Percentiles rank a stretch among this genome's conserved stretches.
phyloP scores from a whole-genome alignment of 768 basidiomycete genomes.

The Podaxis pistillaris region DNA sequence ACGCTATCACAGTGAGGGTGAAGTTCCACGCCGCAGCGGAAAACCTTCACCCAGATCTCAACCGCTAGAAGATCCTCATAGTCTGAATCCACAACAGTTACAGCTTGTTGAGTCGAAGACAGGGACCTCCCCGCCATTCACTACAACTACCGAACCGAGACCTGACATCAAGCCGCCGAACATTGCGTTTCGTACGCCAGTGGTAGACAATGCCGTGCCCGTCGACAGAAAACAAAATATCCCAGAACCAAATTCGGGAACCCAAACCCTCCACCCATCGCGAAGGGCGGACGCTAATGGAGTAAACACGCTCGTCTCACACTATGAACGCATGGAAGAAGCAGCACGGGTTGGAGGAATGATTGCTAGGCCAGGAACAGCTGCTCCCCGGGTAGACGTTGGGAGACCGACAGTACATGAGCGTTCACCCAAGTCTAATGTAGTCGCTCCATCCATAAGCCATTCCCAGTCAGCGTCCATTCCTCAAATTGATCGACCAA shows the following conservation, averaged over 20 bases:
- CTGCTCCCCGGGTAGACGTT: neutral
- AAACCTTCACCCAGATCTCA: conserved; percentile 6
- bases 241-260: neutral
- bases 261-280: neutral
- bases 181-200: neutral
- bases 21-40: neutral
- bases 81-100: neutral
- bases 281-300: neutral
- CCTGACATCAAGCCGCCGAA: neutral
- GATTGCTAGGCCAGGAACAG: conserved; percentile 1
- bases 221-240: neutral
- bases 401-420: neutral
- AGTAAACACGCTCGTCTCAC: neutral
- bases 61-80: neutral
- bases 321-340: neutral
- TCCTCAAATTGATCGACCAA: conserved; percentile 6
- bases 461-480: neutral
- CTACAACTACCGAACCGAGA: neutral
- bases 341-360: conserved; percentile 1
- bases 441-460: neutral
- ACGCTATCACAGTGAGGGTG: neutral
- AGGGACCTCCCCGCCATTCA: neutral
- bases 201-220: neutral
- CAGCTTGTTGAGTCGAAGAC: neutral
- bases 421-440: neutral